Evolutionary conservation across 2,329 filamentous ascomycete genomes (phyloP).

Genomic region (Fusarium sp.): DNA sequence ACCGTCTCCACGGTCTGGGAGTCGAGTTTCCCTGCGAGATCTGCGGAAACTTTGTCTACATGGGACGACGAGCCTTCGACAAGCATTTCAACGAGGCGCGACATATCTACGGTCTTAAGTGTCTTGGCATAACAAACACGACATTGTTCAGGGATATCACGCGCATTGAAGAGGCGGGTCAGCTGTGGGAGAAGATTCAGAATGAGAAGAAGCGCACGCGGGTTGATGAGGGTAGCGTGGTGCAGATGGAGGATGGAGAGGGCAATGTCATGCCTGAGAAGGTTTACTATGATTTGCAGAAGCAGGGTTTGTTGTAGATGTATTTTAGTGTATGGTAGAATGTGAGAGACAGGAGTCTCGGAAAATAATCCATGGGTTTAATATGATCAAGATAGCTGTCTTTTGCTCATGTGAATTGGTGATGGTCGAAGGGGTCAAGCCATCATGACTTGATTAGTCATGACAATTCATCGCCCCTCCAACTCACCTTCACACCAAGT

Average conservation of each 20-base stretch:
- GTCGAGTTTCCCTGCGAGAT: constrained; percentile 97
- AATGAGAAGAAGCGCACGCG: constrained; percentile 83
- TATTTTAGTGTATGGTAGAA: constrained; percentile 13
- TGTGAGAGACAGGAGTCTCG: neutral
- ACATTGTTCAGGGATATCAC: constrained; percentile 94
- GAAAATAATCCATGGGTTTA: neutral
- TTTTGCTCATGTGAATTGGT: neutral
- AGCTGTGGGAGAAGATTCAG: constrained; percentile 93
- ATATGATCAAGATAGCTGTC: neutral
- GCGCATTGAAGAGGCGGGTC: constrained; percentile 86
- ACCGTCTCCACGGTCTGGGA: constrained; percentile 93
- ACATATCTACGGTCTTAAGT: constrained; percentile 94
- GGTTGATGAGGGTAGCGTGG: constrained; percentile 81
- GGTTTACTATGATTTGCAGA: constrained; percentile 94
- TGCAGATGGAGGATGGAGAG: constrained; percentile 98
- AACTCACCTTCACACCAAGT: constrained; percentile 30
- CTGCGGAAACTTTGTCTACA: constrained; percentile 98
- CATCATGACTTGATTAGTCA: constrained; percentile 38
- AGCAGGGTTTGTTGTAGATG: constrained; percentile 81
- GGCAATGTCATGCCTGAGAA: constrained; percentile 99
- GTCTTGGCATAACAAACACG: constrained; percentile 91
- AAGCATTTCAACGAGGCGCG: constrained; percentile 97
- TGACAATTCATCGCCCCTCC: constrained; percentile 38
- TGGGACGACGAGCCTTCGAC: constrained; percentile 94
- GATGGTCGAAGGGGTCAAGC: constrained; percentile 4